Percentiles rank a stretch among this genome's conserved stretches.
phyloP scores from a whole-genome alignment of 2,329 filamentous ascomycete species.

The Corynespora cassiicola region DNA sequence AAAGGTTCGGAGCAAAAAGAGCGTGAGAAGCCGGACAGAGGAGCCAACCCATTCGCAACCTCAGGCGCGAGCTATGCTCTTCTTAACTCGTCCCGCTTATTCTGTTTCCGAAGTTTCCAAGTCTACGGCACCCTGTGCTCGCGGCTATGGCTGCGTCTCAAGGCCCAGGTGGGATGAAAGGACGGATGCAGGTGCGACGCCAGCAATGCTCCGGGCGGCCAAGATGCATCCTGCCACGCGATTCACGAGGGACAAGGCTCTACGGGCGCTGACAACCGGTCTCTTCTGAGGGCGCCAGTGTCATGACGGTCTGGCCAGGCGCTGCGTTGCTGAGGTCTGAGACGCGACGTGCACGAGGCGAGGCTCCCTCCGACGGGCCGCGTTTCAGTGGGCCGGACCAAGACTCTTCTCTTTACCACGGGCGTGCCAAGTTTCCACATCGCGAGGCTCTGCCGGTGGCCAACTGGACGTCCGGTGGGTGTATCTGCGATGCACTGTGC shows the following conservation, averaged over 20 bases:
- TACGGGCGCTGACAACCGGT: slow-evolving; percentile 7
- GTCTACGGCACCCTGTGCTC: too few species aligned
- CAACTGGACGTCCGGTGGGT: slow-evolving; percentile 3
- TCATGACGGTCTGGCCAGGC: slow-evolving; percentile 44
- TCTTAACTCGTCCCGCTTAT: slow-evolving; percentile 32
- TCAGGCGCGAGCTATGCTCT: slow-evolving; percentile 32
- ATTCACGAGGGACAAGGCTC: slow-evolving; percentile 27
- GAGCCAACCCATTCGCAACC: slow-evolving; percentile 41
- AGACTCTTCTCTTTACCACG: slow-evolving; percentile 9
- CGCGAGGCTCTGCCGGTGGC: slow-evolving; percentile 12
- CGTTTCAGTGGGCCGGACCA: slow-evolving; percentile 33
- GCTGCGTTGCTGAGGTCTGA: slow-evolving; percentile 36
- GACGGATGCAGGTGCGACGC: slow-evolving; percentile 20
- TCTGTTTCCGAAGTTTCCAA: slow-evolving; percentile 40
- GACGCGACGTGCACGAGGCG: slow-evolving; percentile 37
- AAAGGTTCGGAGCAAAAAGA: slow-evolving; percentile 30
- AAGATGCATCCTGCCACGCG: slow-evolving; percentile 20
- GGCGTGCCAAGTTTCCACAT: too few species aligned
- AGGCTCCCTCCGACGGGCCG: slow-evolving; percentile 29
- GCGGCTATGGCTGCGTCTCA: slow-evolving; percentile 39
- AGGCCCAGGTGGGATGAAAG: slow-evolving; percentile 25
- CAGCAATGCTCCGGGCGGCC: slow-evolving; percentile 28
- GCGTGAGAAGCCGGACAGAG: slow-evolving; percentile 34
- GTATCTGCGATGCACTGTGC: neutral
- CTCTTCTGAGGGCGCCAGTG: slow-evolving; percentile 30